phyloP scores from a whole-genome alignment of 768 basidiomycete genomes.

The Leccinum uliginosum region DNA sequence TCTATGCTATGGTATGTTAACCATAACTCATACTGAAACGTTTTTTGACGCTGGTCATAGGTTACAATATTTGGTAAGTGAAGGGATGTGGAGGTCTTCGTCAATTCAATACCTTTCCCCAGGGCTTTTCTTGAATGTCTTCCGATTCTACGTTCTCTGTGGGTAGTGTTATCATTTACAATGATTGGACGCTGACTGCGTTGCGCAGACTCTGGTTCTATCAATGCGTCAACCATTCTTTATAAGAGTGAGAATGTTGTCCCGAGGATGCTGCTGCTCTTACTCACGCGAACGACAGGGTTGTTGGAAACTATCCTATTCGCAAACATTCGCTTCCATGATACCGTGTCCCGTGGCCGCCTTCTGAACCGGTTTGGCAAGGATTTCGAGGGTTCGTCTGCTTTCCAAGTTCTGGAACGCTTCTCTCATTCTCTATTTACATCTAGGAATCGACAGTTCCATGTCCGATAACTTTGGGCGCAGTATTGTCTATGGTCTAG shows the following conservation, averaged over 20 bases:
- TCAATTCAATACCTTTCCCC: conserved; percentile 16
- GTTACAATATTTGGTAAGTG: conserved; percentile 35
- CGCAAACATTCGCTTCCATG: conserved; percentile 89
- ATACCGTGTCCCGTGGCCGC: conserved; percentile 83
- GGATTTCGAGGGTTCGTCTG: conserved; percentile 66
- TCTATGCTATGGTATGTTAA: conserved; percentile 62
- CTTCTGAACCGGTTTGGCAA: conserved; percentile 84
- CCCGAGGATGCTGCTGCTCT: background rate
- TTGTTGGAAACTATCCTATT: conserved; percentile 80
- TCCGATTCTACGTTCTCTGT: conserved; percentile 73
- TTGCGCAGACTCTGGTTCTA: conserved; percentile 62
- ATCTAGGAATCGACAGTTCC: conserved; percentile 70
- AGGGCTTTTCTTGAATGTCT: conserved; percentile 55
- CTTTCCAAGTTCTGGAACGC: no score
- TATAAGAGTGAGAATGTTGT: conserved; percentile 53
- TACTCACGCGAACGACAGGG: conserved; percentile 26
- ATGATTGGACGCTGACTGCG: conserved; percentile 4
- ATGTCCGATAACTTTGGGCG: conserved; percentile 85
- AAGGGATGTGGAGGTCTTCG: background rate
- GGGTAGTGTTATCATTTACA: conserved; percentile 20
- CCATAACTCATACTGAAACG: background rate
- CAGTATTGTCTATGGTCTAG: conserved; percentile 67
- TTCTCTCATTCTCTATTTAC: conserved; percentile 11
- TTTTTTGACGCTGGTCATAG: conserved; percentile 27
- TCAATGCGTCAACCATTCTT: conserved; percentile 72